A percentile compares a stretch with the other conserved stretches of the same genome.
Evolutionary conservation across 345 rosid species (phyloP).

Genomic region (Citrus sinensis): DVS_A1.0 CM039164.1:4856501-4857000

Average conservation of each 20-base stretch:
- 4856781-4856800: background rate
- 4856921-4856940: background rate
- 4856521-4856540: background rate
- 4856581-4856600: background rate
- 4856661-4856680: background rate
- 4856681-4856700: too few species aligned
- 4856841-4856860: background rate
- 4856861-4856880: too few species aligned
- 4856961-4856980: too few species aligned
- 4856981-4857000: background rate
- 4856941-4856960: background rate
- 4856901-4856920: too few species aligned
- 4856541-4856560: background rate
- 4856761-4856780: background rate
- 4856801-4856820: background rate
- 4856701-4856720: background rate
- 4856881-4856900: background rate
- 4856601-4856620: background rate
- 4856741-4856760: background rate
- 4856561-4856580: background rate
- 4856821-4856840: background rate
- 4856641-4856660: background rate
- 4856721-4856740: background rate
- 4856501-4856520: background rate
- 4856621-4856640: background rate